Evolutionary conservation across 805 yeast species (phyloP), one percentile per base, ranked within the genome.

Genomic region (Kluyveromyces dobzhanskii): DNA sequence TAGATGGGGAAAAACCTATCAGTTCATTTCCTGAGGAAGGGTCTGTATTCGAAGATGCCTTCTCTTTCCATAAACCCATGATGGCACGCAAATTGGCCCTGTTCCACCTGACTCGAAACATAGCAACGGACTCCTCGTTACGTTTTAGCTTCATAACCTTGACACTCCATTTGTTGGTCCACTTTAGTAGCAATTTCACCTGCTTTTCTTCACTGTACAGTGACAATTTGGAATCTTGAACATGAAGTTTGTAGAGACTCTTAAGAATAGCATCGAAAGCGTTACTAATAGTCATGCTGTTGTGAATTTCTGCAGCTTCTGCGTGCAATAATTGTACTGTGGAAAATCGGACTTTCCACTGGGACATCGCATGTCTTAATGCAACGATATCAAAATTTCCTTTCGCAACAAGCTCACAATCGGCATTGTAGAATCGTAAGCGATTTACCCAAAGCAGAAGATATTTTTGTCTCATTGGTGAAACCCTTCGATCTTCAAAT

Each of bases 1-100:
- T 41, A 34, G 9, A 26, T 29, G 23, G 25, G 27, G 24, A 13
- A 12, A 28, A 9, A 26, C 14, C 14, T 18, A 18, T 12, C 9
- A 18, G 21, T n/a, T 34, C 21, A 3, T 25, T 21, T 11, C 19
- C 30, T 14, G 14, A 14, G 9, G 30, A 25, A 11, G 12, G 7
- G 12, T 17, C 12, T 14, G 4, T 3, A 13, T n/a, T 8, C 10
- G 17, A 14, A 13, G 24, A 26, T 4, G 29, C 30, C 32, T 45
- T 55, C 3, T 49, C 53, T 32, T 50, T 59, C 71, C 71, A 66
- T 14, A 66, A 39, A 4, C 49, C 29, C 16, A 66, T 31, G 4
- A 65, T 38, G 0, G 66, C 69, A 37, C 70, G 46, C 18, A 63
- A 41, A 18, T 50, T 59, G 1, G 70, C 70, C 33, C 70, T 53